Evolutionary conservation across 202 grass and related monocot genomes (phyloP).

Genomic region (Alloteropsis angusta): DNA sequence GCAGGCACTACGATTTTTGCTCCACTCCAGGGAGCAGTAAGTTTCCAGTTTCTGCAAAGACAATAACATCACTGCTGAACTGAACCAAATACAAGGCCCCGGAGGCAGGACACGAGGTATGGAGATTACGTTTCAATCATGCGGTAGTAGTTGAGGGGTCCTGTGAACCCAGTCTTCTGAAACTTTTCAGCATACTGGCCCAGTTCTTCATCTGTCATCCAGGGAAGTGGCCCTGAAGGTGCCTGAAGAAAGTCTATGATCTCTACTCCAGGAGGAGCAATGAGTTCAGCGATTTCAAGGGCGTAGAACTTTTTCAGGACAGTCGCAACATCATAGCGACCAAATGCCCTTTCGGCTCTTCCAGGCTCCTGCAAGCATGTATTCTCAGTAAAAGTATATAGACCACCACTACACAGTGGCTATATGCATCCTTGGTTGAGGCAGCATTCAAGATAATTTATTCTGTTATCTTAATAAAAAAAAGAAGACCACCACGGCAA

Average conservation of each 20-base stretch:
- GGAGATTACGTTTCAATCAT: conserved; percentile 32
- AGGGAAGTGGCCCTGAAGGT: conserved; percentile 30
- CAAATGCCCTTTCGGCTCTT: conserved; percentile 50
- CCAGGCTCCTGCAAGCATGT: conserved; percentile 33
- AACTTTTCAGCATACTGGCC: conserved; percentile 43
- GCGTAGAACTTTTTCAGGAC: conserved; percentile 54
- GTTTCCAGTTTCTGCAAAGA: conserved; percentile 34
- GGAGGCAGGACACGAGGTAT: neutral
- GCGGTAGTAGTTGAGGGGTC: conserved; percentile 59
- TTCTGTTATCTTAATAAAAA: neutral
- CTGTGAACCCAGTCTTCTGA: conserved; percentile 60
- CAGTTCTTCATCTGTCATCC: conserved; percentile 50
- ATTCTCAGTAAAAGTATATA: neutral
- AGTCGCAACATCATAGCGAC: conserved; percentile 30
- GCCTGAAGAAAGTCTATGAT: conserved; percentile 52
- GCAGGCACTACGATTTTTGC: conserved; percentile 31
- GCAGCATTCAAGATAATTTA: neutral
- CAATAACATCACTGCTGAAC: neutral
- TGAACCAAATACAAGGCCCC: neutral
- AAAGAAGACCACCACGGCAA: neutral
- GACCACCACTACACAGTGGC: neutral
- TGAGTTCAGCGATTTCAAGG: conserved; percentile 27
- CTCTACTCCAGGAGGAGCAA: conserved; percentile 51
- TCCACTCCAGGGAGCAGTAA: conserved; percentile 39
- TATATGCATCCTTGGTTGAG: neutral